phyloP scores from a whole-genome alignment of 768 basidiomycete species.

The Amanita subjunquillea region DNA sequence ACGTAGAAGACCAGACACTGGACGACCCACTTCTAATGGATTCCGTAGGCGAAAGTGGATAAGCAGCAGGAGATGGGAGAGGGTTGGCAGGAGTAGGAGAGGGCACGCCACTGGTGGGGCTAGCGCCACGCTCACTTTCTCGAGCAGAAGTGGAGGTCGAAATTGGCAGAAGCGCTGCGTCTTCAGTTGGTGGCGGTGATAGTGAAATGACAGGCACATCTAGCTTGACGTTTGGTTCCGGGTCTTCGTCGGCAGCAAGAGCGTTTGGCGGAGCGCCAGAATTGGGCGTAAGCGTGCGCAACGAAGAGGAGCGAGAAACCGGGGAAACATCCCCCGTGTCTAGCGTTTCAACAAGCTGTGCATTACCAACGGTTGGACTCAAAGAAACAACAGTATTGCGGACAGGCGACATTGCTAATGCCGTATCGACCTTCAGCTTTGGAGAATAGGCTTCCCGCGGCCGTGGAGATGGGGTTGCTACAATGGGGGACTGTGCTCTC shows the following conservation, averaged over 20 bases:
- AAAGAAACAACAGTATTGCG: not conserved
- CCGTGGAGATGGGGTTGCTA: not conserved
- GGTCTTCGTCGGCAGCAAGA: not conserved
- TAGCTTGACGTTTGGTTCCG: not conserved
- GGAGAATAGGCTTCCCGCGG: not conserved
- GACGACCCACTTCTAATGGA: not conserved
- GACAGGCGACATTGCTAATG: not conserved
- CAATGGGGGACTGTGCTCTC: not conserved
- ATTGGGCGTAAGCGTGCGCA: not conserved
- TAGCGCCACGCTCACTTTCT: not conserved
- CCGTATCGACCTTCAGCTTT: not conserved
- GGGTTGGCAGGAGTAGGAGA: not conserved
- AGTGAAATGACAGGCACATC: slow-evolving; percentile 5
- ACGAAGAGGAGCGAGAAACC: slow-evolving; percentile 1
- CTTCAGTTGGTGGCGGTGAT: slow-evolving; percentile 1
- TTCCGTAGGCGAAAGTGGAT: not conserved
- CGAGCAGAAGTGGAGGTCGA: not conserved
- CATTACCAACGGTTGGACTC: not conserved
- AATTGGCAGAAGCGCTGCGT: not conserved
- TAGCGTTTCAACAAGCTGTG: not conserved
- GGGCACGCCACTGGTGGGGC: not conserved
- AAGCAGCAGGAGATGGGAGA: not conserved
- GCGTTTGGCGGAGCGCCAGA: not conserved
- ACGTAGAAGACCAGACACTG: not conserved
- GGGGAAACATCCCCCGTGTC: not conserved